These are phyloP conservation scores for Pyrenochaeta sp. DNA, from an alignment of 2,329 filamentous ascomycete genomes.

Conservation along the genomic window DNA sequence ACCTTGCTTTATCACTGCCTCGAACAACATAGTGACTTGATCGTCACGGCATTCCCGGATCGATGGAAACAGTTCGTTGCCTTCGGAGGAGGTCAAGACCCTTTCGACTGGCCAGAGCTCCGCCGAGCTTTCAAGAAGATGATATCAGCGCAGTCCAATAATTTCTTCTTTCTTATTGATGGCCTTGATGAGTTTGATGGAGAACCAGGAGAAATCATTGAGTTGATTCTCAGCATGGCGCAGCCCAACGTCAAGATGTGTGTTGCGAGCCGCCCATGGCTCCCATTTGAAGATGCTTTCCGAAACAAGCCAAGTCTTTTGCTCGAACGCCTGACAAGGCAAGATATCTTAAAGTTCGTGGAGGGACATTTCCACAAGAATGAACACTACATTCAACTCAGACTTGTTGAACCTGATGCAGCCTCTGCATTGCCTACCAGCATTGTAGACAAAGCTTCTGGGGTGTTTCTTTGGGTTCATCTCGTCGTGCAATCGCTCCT, in stretches of 20 bases:
- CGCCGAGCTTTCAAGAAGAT: conserved; percentile 44
- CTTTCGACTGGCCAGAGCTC: conserved; percentile 13
- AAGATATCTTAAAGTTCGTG: conserved; percentile 26
- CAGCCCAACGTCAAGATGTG: conserved; percentile 31
- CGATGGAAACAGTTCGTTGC: conserved; percentile 1
- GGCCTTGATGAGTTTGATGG: conserved; percentile 15
- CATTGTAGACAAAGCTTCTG: conserved; percentile 18
- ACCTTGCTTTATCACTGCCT: conserved; percentile 14
- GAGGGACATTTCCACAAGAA: not conserved
- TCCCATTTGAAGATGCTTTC: conserved; percentile 34
- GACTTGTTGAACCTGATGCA: conserved; percentile 29
- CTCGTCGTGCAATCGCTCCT: conserved; percentile 22
- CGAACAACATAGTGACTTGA: not conserved
- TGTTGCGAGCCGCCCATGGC: conserved; percentile 39
- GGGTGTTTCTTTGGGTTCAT: conserved; percentile 31
- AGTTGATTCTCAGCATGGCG: not conserved
- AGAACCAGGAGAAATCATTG: not conserved
- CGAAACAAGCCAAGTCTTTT: conserved; percentile 25
- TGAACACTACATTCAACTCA: conserved; percentile 10
- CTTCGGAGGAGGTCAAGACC: conserved; percentile 4
- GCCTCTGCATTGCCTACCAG: conserved; percentile 13
- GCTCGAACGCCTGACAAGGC: conserved; percentile 31
- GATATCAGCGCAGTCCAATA: conserved; percentile 58
- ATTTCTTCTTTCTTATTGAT: conserved; percentile 46
- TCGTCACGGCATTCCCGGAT: not conserved